Base-by-base conservation (phyloP, 345 rosid species). In the Lagerstroemia speciosa region DNA sequence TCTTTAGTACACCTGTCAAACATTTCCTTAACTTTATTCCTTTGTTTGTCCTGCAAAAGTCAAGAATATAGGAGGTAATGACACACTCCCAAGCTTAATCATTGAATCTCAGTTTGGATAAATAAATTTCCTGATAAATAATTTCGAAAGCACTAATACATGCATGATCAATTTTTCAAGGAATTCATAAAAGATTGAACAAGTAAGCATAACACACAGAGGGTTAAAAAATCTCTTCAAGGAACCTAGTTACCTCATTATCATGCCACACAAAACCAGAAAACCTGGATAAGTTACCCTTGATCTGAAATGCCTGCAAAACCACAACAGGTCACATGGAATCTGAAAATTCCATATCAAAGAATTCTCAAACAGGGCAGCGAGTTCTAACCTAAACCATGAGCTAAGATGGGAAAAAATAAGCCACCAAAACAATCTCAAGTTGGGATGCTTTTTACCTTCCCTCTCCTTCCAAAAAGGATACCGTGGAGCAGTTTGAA, bases 191-290 rank as follows among this genome's bases (percentile, higher is more conserved):
- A 8, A 41, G 36, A 17, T 62, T 3, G n/a, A n/a, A n/a, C n/a
- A n/a, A n/a, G 26, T 19, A 62, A 31, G 65, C 34, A 15, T 32
- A 31, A 20, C n/a, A 11, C 6, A n/a, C 32, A 26, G n/a, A 48
- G n/a, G n/a, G n/a, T n/a, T 10, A 48, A 65, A 36, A 50, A 50
- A 17, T 19, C 38, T 26, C 31, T 33, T 17, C 53, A 19, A 71
- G 60, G 29, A 53, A n/a, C 30, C 62, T 67, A n/a, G 31, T 60
- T 77, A 93, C 99, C 97, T 89, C 96, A 77, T 93, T 81, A 67
- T 83, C 93, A 71, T 77, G 93, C 99, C 96, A 91, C 37, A 81
- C 89, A 81, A 82, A 93, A 66, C 99, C 99, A 79, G 99, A 91
- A 75, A 93, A 93, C 63, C 89, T 85, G 29, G 86, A 81, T 73